Evolutionary conservation across 331 rosid genomes (phyloP).

Genomic region (Malus hybrid): DNA sequence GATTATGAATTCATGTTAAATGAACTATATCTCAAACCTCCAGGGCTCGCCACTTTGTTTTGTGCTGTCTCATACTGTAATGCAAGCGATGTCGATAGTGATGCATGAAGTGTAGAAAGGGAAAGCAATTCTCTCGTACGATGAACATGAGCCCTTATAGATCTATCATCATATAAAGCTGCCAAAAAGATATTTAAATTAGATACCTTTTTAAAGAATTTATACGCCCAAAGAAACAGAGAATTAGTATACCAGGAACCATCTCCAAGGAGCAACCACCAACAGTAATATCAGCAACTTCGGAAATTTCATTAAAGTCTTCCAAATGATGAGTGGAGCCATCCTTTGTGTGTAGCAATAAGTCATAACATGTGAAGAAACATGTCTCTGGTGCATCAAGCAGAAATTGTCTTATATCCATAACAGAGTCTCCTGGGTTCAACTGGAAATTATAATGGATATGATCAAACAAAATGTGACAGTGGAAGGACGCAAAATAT

Average conservation of each 20-base stretch:
- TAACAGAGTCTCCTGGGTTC: slow-evolving; percentile 96
- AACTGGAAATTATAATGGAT: slow-evolving; percentile 39
- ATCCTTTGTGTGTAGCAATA: slow-evolving; percentile 77
- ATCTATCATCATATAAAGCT: slow-evolving; percentile 99
- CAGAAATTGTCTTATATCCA: slow-evolving; percentile 93
- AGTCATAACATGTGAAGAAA: slow-evolving; percentile 94
- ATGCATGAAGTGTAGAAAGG: slow-evolving; percentile 85
- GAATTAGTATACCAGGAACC: slow-evolving; percentile 68
- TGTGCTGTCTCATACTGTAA: slow-evolving; percentile 69
- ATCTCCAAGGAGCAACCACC: slow-evolving; percentile 98
- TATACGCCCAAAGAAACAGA: slow-evolving; percentile 7
- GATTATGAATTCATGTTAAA: background rate
- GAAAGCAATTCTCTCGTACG: slow-evolving; percentile 92
- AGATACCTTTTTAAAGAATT: slow-evolving; percentile 19
- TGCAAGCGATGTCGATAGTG: slow-evolving; percentile 91
- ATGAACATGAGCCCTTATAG: slow-evolving; percentile 95
- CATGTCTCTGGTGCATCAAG: slow-evolving; percentile 99
- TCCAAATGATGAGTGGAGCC: slow-evolving; percentile 75
- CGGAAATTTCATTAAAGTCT: slow-evolving; percentile 93
- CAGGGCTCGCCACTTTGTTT: slow-evolving; percentile 58
- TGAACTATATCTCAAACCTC: slow-evolving; percentile 45
- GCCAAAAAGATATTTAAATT: slow-evolving; percentile 32
- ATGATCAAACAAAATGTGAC: background rate
- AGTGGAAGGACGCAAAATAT: background rate
- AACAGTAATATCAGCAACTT: slow-evolving; percentile 94